Percentiles rank a stretch among this genome's conserved stretches.
Evolutionary conservation across 257 asterid species (phyloP).

Genomic region (Thymus mandschuricus): DNA sequence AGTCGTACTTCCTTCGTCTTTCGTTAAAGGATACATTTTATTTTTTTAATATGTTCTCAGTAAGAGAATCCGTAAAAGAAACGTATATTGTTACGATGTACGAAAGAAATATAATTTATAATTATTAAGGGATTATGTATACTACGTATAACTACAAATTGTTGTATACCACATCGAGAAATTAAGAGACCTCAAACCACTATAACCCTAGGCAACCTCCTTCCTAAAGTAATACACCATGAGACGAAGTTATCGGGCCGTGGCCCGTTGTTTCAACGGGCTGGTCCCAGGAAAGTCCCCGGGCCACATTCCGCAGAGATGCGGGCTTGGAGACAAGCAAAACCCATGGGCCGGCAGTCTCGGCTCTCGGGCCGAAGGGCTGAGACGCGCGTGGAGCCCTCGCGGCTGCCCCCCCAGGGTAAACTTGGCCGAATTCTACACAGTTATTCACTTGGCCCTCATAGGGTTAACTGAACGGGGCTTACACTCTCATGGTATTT

Average conservation of each 20-base stretch:
- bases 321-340: background rate
- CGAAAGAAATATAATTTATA: no score
- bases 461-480: constrained; percentile 33
- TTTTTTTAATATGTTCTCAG: no score
- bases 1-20: no score
- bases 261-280: background rate
- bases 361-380: constrained; percentile 13
- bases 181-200: no score
- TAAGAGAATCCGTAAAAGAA: no score
- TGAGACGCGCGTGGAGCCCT: constrained; percentile 40
- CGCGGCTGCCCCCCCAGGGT: background rate
- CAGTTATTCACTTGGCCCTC: constrained; percentile 35
- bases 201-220: no score
- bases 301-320: constrained; percentile 19
- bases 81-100: no score
- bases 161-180: no score
- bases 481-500: constrained; percentile 25
- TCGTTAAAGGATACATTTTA: no score
- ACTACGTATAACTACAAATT: no score
- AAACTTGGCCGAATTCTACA: constrained; percentile 11
- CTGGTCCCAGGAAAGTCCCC: background rate
- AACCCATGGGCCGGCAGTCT: background rate
- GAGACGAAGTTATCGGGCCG: background rate
- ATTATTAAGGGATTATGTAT: no score
- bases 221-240: background rate